Evolutionary conservation across 257 asterid species (phyloP).

Genomic region (Linderniella brevidens): DNA sequence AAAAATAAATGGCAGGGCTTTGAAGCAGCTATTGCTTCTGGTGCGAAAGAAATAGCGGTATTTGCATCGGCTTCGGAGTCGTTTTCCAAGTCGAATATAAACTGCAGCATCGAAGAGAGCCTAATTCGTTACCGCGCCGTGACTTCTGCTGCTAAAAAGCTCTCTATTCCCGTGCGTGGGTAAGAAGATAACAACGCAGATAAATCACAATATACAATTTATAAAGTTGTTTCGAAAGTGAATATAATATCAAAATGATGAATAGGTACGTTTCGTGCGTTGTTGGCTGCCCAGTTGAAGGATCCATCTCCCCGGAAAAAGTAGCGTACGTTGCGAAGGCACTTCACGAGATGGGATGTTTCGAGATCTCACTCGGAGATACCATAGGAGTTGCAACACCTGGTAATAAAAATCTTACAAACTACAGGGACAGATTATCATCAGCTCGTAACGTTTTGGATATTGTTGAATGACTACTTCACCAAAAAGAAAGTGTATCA

Average conservation of each 20-base stretch:
- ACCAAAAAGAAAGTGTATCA: too few relatives aligned
- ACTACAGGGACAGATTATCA: not conserved
- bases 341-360: slow-evolving; percentile 92
- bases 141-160: slow-evolving; percentile 60
- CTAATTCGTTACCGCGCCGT: slow-evolving; percentile 67
- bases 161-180: slow-evolving; percentile 87
- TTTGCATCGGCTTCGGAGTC: slow-evolving; percentile 99
- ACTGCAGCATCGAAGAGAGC: slow-evolving; percentile 88
- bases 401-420: slow-evolving; percentile 31
- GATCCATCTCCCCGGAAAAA: slow-evolving; percentile 53
- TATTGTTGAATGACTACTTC: not conserved
- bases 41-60: slow-evolving; percentile 83
- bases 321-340: slow-evolving; percentile 85
- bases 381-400: slow-evolving; percentile 90
- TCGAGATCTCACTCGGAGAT: slow-evolving; percentile 86
- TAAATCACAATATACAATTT: too few relatives aligned
- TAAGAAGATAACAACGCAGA: slow-evolving; percentile 12
- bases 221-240: too few relatives aligned
- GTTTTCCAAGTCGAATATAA: slow-evolving; percentile 75
- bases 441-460: not conserved
- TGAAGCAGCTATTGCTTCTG: slow-evolving; percentile 86
- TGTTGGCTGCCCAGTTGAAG: slow-evolving; percentile 86
- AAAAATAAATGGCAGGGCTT: slow-evolving; percentile 41
- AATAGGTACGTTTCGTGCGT: slow-evolving; percentile 77
- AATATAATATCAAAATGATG: not conserved